phyloP scores from a whole-genome alignment of 768 basidiomycete species.

The Polyporus arcularius region DNA sequence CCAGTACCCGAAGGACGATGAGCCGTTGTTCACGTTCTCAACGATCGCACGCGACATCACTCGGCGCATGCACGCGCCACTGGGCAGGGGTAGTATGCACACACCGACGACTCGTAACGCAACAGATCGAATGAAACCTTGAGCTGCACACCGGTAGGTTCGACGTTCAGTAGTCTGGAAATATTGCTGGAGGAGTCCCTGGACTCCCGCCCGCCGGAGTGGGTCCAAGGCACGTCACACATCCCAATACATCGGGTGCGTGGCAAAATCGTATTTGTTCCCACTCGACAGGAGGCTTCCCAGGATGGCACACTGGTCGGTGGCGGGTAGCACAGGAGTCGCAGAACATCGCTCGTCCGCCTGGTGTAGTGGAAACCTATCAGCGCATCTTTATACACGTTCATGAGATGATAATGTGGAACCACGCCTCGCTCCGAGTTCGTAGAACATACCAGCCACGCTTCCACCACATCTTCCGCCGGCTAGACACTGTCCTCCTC shows the following conservation, averaged over 20 bases:
- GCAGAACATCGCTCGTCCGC: not conserved
- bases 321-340: not conserved
- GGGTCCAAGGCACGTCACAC: conserved; percentile 14
- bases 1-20: no score
- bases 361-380: not conserved
- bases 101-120: no score
- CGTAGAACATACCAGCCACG: not conserved
- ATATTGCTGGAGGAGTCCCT: not conserved
- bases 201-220: not conserved
- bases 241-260: not conserved
- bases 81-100: no score
- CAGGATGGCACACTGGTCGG: not conserved
- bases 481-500: not conserved
- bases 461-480: not conserved
- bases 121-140: no score
- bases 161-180: not conserved
- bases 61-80: no score
- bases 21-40: no score
- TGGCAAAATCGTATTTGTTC: not conserved
- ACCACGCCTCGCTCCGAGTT: not conserved
- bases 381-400: not conserved
- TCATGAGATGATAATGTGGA: not conserved
- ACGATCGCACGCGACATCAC: no score
- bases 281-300: conserved; percentile 11
- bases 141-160: no score